These are phyloP conservation scores for Ilyonectria robusta DNA, from an alignment of 2,329 filamentous ascomycete species.

Conservation along the genomic window DNA sequence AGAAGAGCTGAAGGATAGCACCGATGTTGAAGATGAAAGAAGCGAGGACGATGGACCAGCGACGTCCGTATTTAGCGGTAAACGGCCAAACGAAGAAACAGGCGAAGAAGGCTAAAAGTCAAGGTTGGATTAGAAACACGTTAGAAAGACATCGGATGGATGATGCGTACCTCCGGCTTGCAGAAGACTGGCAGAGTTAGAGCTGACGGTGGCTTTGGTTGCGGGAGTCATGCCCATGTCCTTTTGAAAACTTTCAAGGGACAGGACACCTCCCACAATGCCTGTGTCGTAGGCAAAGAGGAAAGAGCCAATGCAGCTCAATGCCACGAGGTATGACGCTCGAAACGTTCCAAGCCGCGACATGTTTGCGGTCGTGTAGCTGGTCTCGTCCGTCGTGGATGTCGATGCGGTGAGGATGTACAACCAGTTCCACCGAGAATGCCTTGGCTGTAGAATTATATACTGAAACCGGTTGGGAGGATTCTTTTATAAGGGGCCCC, in stretches of 20 bases:
- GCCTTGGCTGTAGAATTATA: conserved; percentile 1
- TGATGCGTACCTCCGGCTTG: conserved; percentile 56
- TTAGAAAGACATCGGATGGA: not conserved
- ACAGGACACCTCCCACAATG: conserved; percentile 58
- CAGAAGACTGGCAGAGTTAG: conserved; percentile 58
- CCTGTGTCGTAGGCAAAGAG: conserved; percentile 60
- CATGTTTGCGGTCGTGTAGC: conserved; percentile 31
- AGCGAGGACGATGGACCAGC: conserved; percentile 56
- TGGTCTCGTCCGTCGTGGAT: not conserved
- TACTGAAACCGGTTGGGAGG: conserved; percentile 14
- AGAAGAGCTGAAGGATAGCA: conserved; percentile 56
- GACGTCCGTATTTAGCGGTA: conserved; percentile 57
- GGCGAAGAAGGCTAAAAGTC: conserved; percentile 55
- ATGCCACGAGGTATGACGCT: conserved; percentile 55
- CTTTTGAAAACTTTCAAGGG: conserved; percentile 54
- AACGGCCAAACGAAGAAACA: conserved; percentile 61
- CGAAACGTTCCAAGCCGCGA: conserved; percentile 53
- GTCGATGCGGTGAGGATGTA: not conserved
- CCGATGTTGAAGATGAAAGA: conserved; percentile 61
- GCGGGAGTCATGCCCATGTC: conserved; percentile 54
- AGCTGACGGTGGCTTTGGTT: conserved; percentile 52
- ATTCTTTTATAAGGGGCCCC: conserved; percentile 31
- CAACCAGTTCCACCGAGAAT: not conserved
- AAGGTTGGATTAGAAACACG: conserved; percentile 3
- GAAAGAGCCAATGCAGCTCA: conserved; percentile 57